Evolutionary conservation across 148 eudicot genomes (phyloP), one percentile per base, ranked within the genome.

Genomic region (Cornus florida): DNA sequence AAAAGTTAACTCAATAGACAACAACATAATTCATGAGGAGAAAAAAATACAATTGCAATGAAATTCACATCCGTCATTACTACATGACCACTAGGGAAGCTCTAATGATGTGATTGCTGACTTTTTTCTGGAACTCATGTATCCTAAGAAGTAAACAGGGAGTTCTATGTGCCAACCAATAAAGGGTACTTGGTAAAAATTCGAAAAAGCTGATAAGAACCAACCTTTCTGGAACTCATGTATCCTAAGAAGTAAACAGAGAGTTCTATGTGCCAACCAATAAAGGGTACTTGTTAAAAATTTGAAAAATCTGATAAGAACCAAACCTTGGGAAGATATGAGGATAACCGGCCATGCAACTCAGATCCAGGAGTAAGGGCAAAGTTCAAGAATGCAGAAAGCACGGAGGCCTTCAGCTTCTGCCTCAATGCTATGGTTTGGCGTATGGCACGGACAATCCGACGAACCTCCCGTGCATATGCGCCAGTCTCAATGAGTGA

Each of bases 301-400:
- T 43, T 43, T 5, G 48, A 43, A 43, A 28, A 28, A 0, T 28
- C 28, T 1, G 28, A 28, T 28, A 28, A 43, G 48, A 43, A 43
- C 48, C 48, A 6, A 43, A 94, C 98, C 95, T 92, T 92, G 10
- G 98, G 97, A 73, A 94, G 82, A 83, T 81, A 94, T 3, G 88
- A 84, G 17, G 90, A 85, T 77, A 94, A 76, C 76, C 91, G 93
- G 35, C 77, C 71, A 74, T 90, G 92, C 11, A 86, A 90, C 33
- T 94, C 98, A 20, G 97, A 91, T 75, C 95, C 95, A 7, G 91
- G 85, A 68, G 79, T 87, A 69, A 94, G 91, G 20, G 86, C 90
- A 75, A 73, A 85, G 80, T 90, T 93, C 74, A 94, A 88, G 84
- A 92, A 94, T 12, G 82, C 79, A 17, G 86, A 82, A 6, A 94